A percentile compares a stretch with the other conserved stretches of the same genome.
phyloP scores from a whole-genome alignment of 192 early-diverging fungal species.

The Backusella tarrabulga region DNA sequence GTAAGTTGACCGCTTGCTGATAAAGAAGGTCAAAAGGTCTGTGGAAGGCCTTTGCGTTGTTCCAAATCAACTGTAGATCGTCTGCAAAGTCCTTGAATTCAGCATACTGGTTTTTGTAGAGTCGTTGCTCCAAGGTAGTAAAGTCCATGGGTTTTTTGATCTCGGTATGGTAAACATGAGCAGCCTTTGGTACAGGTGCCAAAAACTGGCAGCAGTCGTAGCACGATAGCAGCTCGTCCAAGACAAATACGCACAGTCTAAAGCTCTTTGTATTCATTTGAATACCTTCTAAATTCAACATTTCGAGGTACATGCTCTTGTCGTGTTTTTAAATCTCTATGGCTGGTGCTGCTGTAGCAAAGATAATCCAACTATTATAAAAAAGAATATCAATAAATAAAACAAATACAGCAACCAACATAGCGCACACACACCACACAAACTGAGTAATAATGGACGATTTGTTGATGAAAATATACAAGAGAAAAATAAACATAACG shows the following conservation, averaged over 20 bases:
- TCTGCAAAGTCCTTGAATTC: constrained; percentile 36
- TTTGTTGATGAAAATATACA: not conserved
- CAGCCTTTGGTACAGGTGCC: constrained; percentile 35
- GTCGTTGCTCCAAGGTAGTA: constrained; percentile 44
- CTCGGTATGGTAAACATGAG: constrained; percentile 40
- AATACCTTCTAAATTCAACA: constrained; percentile 4
- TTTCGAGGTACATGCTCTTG: not conserved
- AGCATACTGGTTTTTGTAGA: constrained; percentile 42
- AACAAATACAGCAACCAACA: not conserved
- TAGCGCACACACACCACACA: not conserved
- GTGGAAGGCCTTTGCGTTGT: constrained; percentile 39
- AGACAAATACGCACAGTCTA: constrained; percentile 17
- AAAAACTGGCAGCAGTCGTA: constrained; percentile 26
- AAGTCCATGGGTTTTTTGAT: constrained; percentile 57
- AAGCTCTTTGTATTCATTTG: not conserved
- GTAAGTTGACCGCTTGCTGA: constrained; percentile 11
- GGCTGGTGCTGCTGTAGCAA: not conserved
- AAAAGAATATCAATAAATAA: not conserved
- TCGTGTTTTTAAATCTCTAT: not conserved
- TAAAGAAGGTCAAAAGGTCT: constrained; percentile 20
- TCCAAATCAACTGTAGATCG: constrained; percentile 41
- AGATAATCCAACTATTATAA: not conserved
- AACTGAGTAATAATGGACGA: not conserved
- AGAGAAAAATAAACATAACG: not conserved
- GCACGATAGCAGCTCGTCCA: constrained; percentile 28